Base-by-base conservation (phyloP, 768 basidiomycete species). In the Harrya chromipes region DNA sequence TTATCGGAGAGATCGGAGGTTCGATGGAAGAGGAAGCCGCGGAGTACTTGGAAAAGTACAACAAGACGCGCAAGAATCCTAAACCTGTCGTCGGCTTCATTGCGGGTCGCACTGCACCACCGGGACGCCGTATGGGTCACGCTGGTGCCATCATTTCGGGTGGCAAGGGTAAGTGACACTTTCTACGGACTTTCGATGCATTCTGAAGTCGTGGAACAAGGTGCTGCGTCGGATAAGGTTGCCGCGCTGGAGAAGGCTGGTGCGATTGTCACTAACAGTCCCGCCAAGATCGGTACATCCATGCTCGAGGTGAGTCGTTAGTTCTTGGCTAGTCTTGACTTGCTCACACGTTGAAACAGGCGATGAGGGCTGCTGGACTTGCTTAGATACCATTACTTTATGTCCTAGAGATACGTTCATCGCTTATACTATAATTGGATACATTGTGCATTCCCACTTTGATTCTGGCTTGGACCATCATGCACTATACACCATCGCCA, bases 21-120 rank as follows among this genome's bases (percentile, higher is more conserved):
- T 87, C 91, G 8, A 97, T 97, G 95, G 97, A 99, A 73, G 97
- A 99, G 70, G 95, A 98, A 56, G 97, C 97, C 7, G 97, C 97
- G 6, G 97, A 94, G 59, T 98, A 95, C 72, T 76, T 99, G 47
- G 88, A 90, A 67, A 78, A 81, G 69, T 87, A 90, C 76, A 99
- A 99, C 78, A 90, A 91, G 73, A 92, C 87, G 23, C 81, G 89
- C 46, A 70, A 70, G 47, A 76, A 84, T 57, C 91, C 91, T 49
- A 99, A 99, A 72, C 97, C 97, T 42, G 93, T 98, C 31, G 92
- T 99, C 48, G 90, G 88, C 34, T 99, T 99, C 72, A 97, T 99
- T 63, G 97, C 97, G 49, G 97, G 97, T 43, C 86, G 90, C 51
- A 98, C 97, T 49, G 97, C 97, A 37, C 97, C 97, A 46, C 97